Evolutionary conservation across 179 eudicot species (phyloP), one percentile per base, ranked within the genome.

Genomic region (Heliamphora pulchella): DNA sequence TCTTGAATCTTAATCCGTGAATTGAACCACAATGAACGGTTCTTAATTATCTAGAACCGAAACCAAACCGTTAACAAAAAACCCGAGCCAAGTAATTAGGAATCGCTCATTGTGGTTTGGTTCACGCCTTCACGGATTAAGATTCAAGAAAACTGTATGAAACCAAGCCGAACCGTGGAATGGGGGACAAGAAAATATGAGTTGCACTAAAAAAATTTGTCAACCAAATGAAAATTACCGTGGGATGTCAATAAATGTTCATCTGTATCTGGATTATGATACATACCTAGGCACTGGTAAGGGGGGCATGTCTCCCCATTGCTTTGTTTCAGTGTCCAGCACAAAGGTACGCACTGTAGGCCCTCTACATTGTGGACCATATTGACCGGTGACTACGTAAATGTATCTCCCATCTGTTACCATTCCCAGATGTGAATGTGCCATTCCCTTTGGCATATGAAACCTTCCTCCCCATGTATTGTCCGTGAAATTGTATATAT

Each of bases 371-470:
- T 96, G 99, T 3, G 97, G 98, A 78, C 99, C 99, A 89, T 94
- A 94, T 80, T 96, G 99, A 73, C 98, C 98, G 13, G 92, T 94
- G 84, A 96, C 97, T 4, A 94, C 85, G 82, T 96, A 94, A 51
- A 96, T 90, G 75, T 90, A 94, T 87, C 97, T 89, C 43, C 99
- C 99, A 87, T 96, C 99, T 2, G 97, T 94, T 82, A 81, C 97
- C 99, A 96, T 96, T 68, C 99, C 99, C 67, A 96, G 85, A 86
- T 96, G 99, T 66, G 99, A 96, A 92, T 96, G 99, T 41, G 98
- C 98, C 99, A 96, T 96, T 85, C 92, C 97, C 86, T 92, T 96
- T 48, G 99, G 99, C 99, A 96, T 96, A 85, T 91, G 97, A 85
- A 96, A 96, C 85, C 91, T 89, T 85, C 86, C 97, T 78, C 90